Evolutionary conservation across 306 rosid genomes (phyloP), one percentile per base, ranked within the genome.

Genomic region (Prunus padus): DNA sequence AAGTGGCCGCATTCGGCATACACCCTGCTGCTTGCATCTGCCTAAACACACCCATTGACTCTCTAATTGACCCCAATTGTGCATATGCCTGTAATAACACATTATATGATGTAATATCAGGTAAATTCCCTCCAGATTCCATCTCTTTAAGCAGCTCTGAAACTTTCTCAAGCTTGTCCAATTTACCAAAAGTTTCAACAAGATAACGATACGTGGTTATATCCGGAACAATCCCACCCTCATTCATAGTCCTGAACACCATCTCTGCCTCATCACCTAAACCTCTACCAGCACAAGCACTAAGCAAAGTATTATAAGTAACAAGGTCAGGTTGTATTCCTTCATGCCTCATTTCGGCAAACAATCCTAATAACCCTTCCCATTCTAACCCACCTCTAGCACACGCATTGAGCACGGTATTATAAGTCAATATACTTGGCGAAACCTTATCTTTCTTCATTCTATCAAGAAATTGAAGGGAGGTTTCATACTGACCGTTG

Each of bases 11-110:
- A 72, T 92, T 96, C 0, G 96, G 87, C 85, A 80, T 78, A 75
- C 98, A 92, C 67, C 99, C 97, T 0, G 98, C 98, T 1, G 71
- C 88, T 78, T 96, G 99, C 98, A 96, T 96, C 91, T 96, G 98
- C 86, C 97, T 64, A 80, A 96, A 96, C 73, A 92, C 97, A 8
- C 79, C 89, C 80, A 84, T 77, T 0, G 98, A 89, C 79, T 96
- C 99, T 45, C 79, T 87, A 49, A 90, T 92, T 3, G 90, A 86
- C 77, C 98, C 97, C 2, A 65, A 69, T 55, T 81, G 80, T 0
- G 97, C 93, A 76, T 90, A 83, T 0, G 99, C 98, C 78, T 90
- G 90, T 55, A 95, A 78, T 15, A 95, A 55, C 81, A 95, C 97
- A 84, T 95, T 95, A 78, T 95, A 95, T 3, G 99, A 95, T 4